phyloP scores from a whole-genome alignment of 2,329 filamentous ascomycete species.

The Diaporthe sp. region DNA sequence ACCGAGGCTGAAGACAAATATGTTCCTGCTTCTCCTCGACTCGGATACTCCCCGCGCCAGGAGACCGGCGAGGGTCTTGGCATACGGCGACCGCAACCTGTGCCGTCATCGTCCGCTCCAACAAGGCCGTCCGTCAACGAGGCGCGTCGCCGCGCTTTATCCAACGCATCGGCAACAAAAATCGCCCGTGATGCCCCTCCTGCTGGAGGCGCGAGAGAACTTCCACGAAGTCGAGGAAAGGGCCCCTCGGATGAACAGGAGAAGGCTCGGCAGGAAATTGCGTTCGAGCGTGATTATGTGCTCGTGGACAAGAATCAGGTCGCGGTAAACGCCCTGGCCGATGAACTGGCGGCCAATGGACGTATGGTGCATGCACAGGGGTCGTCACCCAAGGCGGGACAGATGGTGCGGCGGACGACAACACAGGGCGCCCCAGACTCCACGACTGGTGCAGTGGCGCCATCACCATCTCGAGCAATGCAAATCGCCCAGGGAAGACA shows the following conservation, averaged over 20 bases:
- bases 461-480: slow-evolving; percentile 77
- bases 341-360: slow-evolving; percentile 90
- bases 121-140: slow-evolving; percentile 53
- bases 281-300: slow-evolving; percentile 94
- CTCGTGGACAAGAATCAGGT: slow-evolving; percentile 95
- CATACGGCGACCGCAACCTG: slow-evolving; percentile 61
- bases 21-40: slow-evolving; percentile 48
- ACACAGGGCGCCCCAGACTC: slow-evolving; percentile 80
- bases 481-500: slow-evolving; percentile 78
- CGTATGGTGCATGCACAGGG: slow-evolving; percentile 65
- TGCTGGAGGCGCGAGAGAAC: slow-evolving; percentile 38
- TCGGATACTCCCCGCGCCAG: slow-evolving; percentile 58
- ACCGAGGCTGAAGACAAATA: slow-evolving; percentile 50
- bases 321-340: slow-evolving; percentile 96
- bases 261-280: slow-evolving; percentile 85
- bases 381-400: slow-evolving; percentile 67
- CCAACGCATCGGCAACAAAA: slow-evolving; percentile 55
- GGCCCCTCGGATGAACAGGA: slow-evolving; percentile 67
- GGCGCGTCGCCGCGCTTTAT: slow-evolving; percentile 54
- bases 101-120: slow-evolving; percentile 64
- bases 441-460: slow-evolving; percentile 76
- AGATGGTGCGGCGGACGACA: slow-evolving; percentile 81
- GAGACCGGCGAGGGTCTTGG: slow-evolving; percentile 64
- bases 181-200: slow-evolving; percentile 51
- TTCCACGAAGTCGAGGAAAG: slow-evolving; percentile 22